Conservation (phyloP, 2,329 filamentous ascomycete species). For the Exophiala spinifera region DNA sequence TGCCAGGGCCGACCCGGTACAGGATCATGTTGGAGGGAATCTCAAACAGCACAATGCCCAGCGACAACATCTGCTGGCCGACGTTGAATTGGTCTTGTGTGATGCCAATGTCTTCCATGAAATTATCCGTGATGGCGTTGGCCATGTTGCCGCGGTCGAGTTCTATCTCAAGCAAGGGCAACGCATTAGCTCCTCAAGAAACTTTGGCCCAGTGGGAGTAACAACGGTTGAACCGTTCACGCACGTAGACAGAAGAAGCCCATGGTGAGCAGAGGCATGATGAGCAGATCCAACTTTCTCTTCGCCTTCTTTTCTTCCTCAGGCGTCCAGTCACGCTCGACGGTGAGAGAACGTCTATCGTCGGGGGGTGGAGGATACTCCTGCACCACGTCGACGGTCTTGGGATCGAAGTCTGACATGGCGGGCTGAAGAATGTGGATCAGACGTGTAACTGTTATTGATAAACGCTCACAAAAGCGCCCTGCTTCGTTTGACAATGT, state of each 20-base stretch:
- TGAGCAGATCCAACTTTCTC: constrained; percentile 27
- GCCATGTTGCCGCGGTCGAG: constrained; percentile 40
- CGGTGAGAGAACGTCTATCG: constrained; percentile 11
- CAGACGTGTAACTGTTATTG: too few species aligned
- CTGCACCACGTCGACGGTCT: not conserved
- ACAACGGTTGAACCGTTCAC: too few species aligned
- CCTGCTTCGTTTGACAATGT: too few species aligned
- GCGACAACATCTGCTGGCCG: constrained; percentile 51
- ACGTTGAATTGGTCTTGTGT: constrained; percentile 55
- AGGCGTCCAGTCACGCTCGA: constrained; percentile 17
- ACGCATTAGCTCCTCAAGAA: not conserved
- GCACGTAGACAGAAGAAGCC: constrained; percentile 34
- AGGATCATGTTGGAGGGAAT: constrained; percentile 56
- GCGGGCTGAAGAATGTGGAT: too few species aligned
- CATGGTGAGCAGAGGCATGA: constrained; percentile 31
- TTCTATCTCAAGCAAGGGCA: constrained; percentile 7
- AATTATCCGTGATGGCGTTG: constrained; percentile 53
- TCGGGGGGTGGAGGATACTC: constrained; percentile 6
- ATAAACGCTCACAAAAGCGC: too few species aligned
- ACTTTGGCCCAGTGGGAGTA: too few species aligned
- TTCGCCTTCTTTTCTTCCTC: constrained; percentile 23
- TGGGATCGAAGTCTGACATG: too few species aligned
- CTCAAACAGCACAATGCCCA: constrained; percentile 49
- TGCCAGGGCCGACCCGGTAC: constrained; percentile 51
- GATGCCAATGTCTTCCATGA: constrained; percentile 51